phyloP scores from a whole-genome alignment of 345 rosid genomes.

The Barbarea vulgaris region DNA sequence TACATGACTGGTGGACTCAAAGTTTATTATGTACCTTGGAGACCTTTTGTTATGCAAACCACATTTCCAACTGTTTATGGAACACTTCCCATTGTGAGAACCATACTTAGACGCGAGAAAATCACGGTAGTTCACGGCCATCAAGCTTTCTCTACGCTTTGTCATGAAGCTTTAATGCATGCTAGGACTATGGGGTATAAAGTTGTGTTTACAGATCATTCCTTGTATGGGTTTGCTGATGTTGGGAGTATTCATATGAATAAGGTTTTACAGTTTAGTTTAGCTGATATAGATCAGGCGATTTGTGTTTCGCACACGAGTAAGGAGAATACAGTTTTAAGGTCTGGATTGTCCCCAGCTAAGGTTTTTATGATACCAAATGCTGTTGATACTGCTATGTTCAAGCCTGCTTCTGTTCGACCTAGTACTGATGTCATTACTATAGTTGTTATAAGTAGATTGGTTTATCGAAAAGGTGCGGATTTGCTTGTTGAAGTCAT shows the following conservation, averaged over 20 bases:
- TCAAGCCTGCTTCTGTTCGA: constrained; percentile 67
- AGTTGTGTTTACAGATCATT: constrained; percentile 94
- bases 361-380: constrained; percentile 91
- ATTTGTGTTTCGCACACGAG: constrained; percentile 96
- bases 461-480: constrained; percentile 95
- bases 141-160: constrained; percentile 97
- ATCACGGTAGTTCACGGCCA: constrained; percentile 91
- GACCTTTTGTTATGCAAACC: constrained; percentile 80
- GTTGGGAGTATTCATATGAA: constrained; percentile 98
- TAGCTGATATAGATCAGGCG: constrained; percentile 94
- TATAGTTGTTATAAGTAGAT: constrained; percentile 88
- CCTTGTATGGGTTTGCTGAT: constrained; percentile 91
- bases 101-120: constrained; percentile 75
- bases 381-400: constrained; percentile 99
- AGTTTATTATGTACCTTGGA: constrained; percentile 92
- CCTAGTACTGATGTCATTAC: constrained; percentile 62
- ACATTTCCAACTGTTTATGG: constrained; percentile 83
- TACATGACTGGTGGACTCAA: constrained; percentile 91
- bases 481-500: constrained; percentile 97
- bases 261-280: constrained; percentile 87
- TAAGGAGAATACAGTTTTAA: constrained; percentile 90
- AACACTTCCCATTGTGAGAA: constrained; percentile 79
- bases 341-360: constrained; percentile 84
- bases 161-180: constrained; percentile 95
- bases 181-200: constrained; percentile 91